phyloP scores from a whole-genome alignment of 2,329 filamentous ascomycete genomes.

The Pseudogymnoascus sp. region DNA sequence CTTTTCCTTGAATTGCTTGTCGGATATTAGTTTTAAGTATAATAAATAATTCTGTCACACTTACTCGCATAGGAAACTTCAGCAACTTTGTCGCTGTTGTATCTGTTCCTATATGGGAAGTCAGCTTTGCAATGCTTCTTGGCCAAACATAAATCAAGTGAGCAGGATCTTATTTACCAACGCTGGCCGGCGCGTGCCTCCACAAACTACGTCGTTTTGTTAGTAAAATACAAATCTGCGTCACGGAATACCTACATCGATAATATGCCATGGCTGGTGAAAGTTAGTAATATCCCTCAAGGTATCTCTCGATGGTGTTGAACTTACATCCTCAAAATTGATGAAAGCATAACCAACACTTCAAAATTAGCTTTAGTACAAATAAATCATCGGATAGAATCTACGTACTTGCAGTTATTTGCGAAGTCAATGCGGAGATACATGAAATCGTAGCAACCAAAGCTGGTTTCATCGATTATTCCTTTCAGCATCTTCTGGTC shows the following conservation, averaged over 20 bases:
- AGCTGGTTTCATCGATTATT: constrained; percentile 70
- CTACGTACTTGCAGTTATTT: constrained; percentile 71
- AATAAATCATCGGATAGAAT: background rate
- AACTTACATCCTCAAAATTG: constrained; percentile 74
- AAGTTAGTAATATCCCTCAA: constrained; percentile 31
- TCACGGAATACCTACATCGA: constrained; percentile 49
- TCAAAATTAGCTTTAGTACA: constrained; percentile 28
- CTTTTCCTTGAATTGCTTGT: constrained; percentile 80
- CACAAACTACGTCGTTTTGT: constrained; percentile 53
- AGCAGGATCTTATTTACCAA: constrained; percentile 42
- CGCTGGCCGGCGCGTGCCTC: constrained; percentile 61
- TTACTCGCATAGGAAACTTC: constrained; percentile 93
- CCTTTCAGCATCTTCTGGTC: constrained; percentile 68
- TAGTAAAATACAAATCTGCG: constrained; percentile 19
- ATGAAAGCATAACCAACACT: constrained; percentile 97
- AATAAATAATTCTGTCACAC: constrained; percentile 27
- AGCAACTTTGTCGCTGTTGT: constrained; percentile 75
- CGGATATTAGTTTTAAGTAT: constrained; percentile 23
- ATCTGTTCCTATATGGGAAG: constrained; percentile 56
- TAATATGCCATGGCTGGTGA: constrained; percentile 60
- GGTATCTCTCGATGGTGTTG: background rate
- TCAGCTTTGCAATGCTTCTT: background rate
- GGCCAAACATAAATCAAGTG: background rate
- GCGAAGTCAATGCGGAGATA: constrained; percentile 87
- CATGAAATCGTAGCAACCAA: constrained; percentile 86